A percentile compares a stretch with the other conserved stretches of the same genome.
These are phyloP conservation scores for Rhodotorula sp. DNA, from an alignment of 1,284 basidiomycete genomes.

Conservation along the genomic window DNA sequence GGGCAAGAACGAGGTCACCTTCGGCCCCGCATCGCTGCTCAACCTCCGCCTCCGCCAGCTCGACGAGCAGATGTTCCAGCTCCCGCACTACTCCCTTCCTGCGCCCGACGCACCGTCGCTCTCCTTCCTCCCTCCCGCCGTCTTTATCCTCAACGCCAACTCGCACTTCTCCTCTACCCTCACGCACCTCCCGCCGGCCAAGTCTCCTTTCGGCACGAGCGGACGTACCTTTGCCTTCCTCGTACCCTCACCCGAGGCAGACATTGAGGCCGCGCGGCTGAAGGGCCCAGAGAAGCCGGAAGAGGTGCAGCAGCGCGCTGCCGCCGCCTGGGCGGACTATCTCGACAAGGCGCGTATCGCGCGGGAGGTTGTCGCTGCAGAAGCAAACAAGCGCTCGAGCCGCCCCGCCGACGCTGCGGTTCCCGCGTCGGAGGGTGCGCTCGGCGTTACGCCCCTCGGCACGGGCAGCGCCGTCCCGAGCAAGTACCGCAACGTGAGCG, in stretches of 20 bases:
- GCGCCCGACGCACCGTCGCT: background rate
- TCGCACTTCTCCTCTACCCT: constrained; percentile 27
- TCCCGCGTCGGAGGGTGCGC: constrained; percentile 59
- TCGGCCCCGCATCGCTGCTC: constrained; percentile 71
- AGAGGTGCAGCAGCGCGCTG: constrained; percentile 12
- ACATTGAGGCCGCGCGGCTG: constrained; percentile 39
- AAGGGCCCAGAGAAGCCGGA: constrained; percentile 33
- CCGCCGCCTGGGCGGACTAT: constrained; percentile 32
- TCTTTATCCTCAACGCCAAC: constrained; percentile 37
- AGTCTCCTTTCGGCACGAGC: constrained; percentile 29
- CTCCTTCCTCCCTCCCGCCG: background rate
- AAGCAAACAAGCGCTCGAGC: background rate
- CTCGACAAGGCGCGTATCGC: constrained; percentile 42
- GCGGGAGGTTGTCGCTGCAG: constrained; percentile 12
- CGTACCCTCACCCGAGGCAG: constrained; percentile 31
- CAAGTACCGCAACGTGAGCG: constrained; percentile 81
- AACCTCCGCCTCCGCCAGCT: constrained; percentile 72
- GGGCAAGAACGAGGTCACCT: constrained; percentile 66
- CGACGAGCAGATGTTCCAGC: constrained; percentile 71
- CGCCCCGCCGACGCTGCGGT: background rate
- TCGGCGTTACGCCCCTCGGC: constrained; percentile 76
- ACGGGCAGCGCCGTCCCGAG: constrained; percentile 84
- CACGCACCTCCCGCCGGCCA: constrained; percentile 52
- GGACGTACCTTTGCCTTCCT: constrained; percentile 45
- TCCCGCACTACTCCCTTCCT: constrained; percentile 59